A percentile compares a stretch with the other conserved stretches of the same genome.
Conservation (phyloP, 1,284 basidiomycete genomes). For the Ceratobasidium sp. region DNA sequence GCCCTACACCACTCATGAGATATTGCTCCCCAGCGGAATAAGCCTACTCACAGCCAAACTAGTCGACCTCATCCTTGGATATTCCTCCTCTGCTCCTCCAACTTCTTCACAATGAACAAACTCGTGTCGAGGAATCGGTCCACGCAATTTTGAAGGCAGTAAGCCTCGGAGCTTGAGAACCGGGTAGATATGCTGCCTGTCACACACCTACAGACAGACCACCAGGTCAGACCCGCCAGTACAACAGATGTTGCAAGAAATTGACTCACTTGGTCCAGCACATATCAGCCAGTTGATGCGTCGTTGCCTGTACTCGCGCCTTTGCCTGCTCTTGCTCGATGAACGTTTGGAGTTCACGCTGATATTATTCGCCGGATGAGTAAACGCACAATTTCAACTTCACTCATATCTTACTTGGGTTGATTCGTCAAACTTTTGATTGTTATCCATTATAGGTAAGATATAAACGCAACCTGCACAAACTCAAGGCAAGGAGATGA, state of each 20-base stretch:
- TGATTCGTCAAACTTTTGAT: constrained; percentile 72
- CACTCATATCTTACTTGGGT: constrained; percentile 63
- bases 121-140: constrained; percentile 95
- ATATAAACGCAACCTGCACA: background rate
- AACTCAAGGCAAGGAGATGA: background rate
- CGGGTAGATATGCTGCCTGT: constrained; percentile 81
- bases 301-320: constrained; percentile 72
- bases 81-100: constrained; percentile 66
- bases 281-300: constrained; percentile 74
- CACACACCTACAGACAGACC: constrained; percentile 68
- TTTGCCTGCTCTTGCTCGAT: constrained; percentile 88
- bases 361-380: constrained; percentile 14
- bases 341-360: constrained; percentile 87
- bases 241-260: background rate
- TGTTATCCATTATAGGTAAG: constrained; percentile 39
- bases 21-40: background rate
- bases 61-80: constrained; percentile 42
- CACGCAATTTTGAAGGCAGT: constrained; percentile 89
- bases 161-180: constrained; percentile 84
- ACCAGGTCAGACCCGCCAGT: constrained; percentile 43
- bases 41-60: constrained; percentile 6
- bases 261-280: constrained; percentile 89
- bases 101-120: constrained; percentile 80
- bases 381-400: background rate
- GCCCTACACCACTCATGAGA: background rate